Evolutionary conservation across 345 rosid species (phyloP).

Genomic region (Lumnitzera racemosa): DNA sequence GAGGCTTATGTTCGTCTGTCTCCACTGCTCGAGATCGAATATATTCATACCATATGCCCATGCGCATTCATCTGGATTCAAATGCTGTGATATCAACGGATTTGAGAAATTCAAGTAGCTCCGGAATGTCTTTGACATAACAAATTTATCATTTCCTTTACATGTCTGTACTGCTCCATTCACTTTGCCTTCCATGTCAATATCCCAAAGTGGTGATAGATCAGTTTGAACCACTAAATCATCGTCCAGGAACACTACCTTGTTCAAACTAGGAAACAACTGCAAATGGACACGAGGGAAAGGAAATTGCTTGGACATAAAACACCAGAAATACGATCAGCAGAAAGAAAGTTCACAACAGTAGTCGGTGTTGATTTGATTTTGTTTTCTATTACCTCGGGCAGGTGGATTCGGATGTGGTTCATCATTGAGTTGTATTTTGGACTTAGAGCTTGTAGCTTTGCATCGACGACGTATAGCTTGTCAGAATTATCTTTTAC

Average conservation of each 20-base stretch:
- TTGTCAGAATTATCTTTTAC: constrained; percentile 22
- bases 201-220: constrained; percentile 31
- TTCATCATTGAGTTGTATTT: constrained; percentile 53
- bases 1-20: constrained; percentile 30
- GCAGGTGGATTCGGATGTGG: constrained; percentile 58
- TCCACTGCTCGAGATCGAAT: constrained; percentile 57
- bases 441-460: constrained; percentile 41
- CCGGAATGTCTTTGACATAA: constrained; percentile 35
- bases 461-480: constrained; percentile 20
- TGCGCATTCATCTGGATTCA: constrained; percentile 46
- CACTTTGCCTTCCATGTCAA: constrained; percentile 53
- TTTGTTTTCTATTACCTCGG: constrained; percentile 8
- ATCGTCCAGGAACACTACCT: constrained; percentile 57
- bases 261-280: constrained; percentile 47
- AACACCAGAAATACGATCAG: too few species aligned
- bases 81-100: constrained; percentile 23
- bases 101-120: constrained; percentile 53
- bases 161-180: constrained; percentile 75
- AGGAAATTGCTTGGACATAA: too few species aligned
- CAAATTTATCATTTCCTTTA: neutral
- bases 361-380: too few species aligned
- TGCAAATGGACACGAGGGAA: neutral
- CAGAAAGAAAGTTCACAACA: too few species aligned
- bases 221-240: constrained; percentile 72
- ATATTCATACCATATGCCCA: constrained; percentile 79